phyloP scores from a whole-genome alignment of 768 basidiomycete species.

The Mycena latifolia region DNA sequence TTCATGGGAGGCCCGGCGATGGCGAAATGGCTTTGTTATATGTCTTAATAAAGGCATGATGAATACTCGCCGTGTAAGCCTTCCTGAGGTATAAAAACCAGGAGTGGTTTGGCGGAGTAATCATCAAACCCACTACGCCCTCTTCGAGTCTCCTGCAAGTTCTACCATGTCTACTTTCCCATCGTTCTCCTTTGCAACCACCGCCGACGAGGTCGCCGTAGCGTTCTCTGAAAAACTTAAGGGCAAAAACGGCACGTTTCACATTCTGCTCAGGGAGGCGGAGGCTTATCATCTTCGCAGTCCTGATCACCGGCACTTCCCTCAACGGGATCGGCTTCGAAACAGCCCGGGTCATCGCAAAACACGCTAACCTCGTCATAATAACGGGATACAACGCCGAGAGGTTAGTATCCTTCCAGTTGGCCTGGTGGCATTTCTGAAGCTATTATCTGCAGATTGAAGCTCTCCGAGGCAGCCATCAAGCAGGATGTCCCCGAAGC shows the following conservation, averaged over 20 bases:
- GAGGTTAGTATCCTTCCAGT: not conserved
- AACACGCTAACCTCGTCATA: slow-evolving; percentile 10
- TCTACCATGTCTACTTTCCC: not conserved
- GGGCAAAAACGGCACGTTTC: not conserved
- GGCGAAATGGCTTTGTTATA: no score
- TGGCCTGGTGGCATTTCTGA: no score
- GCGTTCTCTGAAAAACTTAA: not conserved
- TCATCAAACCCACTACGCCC: no score
- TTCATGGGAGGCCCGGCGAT: no score
- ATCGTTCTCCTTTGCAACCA: not conserved
- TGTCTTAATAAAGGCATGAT: no score
- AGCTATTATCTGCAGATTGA: not conserved
- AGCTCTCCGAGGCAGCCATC: not conserved
- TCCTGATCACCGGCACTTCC: slow-evolving; percentile 20
- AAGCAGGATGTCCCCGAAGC: not conserved
- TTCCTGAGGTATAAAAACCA: no score
- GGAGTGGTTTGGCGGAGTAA: no score
- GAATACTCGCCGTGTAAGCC: no score
- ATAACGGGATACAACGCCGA: slow-evolving; percentile 9
- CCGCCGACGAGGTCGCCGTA: no score
- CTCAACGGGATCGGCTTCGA: slow-evolving; percentile 22
- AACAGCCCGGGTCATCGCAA: no score
- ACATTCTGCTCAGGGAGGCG: no score
- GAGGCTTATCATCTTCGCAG: not conserved
- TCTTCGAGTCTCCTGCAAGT: no score